These are phyloP conservation scores for Solanum hybrid DNA, from an alignment of 305 asterid species.

Conservation along the genomic window DNA sequence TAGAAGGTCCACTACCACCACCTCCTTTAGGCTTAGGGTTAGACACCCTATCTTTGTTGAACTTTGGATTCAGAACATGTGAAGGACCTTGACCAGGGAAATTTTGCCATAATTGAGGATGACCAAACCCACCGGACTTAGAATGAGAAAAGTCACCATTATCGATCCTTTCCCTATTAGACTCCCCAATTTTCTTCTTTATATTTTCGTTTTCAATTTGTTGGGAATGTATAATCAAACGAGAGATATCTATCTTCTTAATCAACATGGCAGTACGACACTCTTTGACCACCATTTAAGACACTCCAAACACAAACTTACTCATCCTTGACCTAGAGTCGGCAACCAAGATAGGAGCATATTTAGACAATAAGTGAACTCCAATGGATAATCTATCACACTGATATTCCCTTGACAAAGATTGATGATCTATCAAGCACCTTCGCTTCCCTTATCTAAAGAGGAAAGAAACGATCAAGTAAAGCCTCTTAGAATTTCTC, in stretches of 20 bases:
- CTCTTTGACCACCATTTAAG: background rate
- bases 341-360: too few species aligned
- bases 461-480: background rate
- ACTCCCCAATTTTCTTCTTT: background rate
- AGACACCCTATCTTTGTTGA: background rate
- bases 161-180: background rate
- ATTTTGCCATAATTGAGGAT: background rate
- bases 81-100: background rate
- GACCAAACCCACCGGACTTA: background rate
- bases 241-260: background rate
- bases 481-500: background rate
- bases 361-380: background rate
- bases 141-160: background rate
- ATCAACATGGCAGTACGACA: background rate
- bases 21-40: background rate
- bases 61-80: background rate
- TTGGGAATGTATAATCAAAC: background rate
- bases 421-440: background rate
- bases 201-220: background rate
- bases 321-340: background rate
- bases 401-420: background rate
- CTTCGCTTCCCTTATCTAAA: background rate
- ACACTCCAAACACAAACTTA: background rate
- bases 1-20: background rate
- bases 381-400: background rate